A percentile compares a stretch with the other conserved stretches of the same genome.
phyloP scores from a whole-genome alignment of 169 alveolate genomes.

The Cryptosporidium bovis region DNA sequence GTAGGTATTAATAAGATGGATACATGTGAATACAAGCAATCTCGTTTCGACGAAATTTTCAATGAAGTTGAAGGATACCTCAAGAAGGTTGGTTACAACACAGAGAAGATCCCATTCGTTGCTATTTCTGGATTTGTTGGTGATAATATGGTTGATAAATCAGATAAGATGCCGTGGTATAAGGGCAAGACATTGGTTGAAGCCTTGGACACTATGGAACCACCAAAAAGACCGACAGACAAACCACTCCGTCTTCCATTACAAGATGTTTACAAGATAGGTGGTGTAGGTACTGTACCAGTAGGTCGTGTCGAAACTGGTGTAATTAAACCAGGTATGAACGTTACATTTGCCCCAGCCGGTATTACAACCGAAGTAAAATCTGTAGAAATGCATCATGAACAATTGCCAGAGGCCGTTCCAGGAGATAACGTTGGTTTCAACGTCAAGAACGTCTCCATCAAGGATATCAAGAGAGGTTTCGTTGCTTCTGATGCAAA shows the following conservation, averaged over 20 bases:
- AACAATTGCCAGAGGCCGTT: conserved; percentile 93
- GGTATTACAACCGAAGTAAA: conserved; percentile 96
- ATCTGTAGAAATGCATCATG: conserved; percentile 99
- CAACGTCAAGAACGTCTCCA: conserved; percentile 95
- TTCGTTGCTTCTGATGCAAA: conserved; percentile 95
- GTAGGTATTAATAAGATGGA: conserved; percentile 99
- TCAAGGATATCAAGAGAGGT: conserved; percentile 96
- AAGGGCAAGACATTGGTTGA: conserved; percentile 96
- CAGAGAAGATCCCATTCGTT: conserved; percentile 95
- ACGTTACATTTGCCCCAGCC: conserved; percentile 94
- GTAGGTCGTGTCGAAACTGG: conserved; percentile 99
- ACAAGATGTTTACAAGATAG: conserved; percentile 98
- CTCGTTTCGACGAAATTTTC: conserved; percentile 95
- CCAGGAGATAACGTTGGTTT: conserved; percentile 99
- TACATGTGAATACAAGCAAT: conserved; percentile 94
- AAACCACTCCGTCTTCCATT: conserved; percentile 97
- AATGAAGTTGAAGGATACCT: conserved; percentile 94
- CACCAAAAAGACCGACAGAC: conserved; percentile 97
- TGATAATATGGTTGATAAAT: conserved; percentile 96
- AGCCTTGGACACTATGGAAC: conserved; percentile 95
- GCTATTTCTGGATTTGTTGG: conserved; percentile 99
- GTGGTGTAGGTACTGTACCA: conserved; percentile 99
- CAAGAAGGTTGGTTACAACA: conserved; percentile 97
- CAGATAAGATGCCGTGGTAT: conserved; percentile 98
- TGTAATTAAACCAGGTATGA: conserved; percentile 92